Base-by-base conservation (phyloP, 441 rosid species). In the Theobroma grandiflorum region DNA sequence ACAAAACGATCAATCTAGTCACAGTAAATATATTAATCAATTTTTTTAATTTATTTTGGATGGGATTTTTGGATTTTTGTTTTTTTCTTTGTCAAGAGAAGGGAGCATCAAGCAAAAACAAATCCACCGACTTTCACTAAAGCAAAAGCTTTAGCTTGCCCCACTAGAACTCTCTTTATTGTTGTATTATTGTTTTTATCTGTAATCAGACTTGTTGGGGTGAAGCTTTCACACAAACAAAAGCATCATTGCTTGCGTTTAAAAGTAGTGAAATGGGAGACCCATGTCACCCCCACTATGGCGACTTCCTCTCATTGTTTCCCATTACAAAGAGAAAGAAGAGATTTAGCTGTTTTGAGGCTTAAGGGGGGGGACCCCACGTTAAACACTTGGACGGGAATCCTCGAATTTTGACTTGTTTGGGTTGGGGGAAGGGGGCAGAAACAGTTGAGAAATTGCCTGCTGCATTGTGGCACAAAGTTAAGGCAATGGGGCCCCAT, bases 171-270 rank as follows among this genome's bases (percentile, higher is more conserved):
- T 71, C 84, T 72, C 80, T 69, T 53, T 63, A n/a, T 4, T 7
- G 22, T 42, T 37, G 33, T 40, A 49, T 35, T 18, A 1, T 9
- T 50, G 2, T 58, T 15, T 58, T 15, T 38, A 53, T 26, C 4
- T 40, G 42, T 40, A 53, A 53, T 1, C 33, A 15, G 15, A 55
- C 62, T 45, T 69, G 82, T 69, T 80, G 74, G 68, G 75, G 18
- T 26, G 79, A 63, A 73, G 66, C 72, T 53, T 80, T 76, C 72
- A 75, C 42, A 18, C 8, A 68, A 11, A n/a, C 6, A 43, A 20
- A 64, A 45, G 78, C 83, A 89, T 85, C 85, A 84, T 82, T 71
- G 87, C 80, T 86, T 83, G 87, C 87, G 86, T 87, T 84, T 84
- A 79, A 79, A 87, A 79, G 78, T 26, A 22, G 80, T 0, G 79